A percentile compares a stretch with the other conserved stretches of the same genome.
These are phyloP conservation scores for Xylaria sp. DNA, from an alignment of 2,329 filamentous ascomycete species.

Conservation along the genomic window DNA sequence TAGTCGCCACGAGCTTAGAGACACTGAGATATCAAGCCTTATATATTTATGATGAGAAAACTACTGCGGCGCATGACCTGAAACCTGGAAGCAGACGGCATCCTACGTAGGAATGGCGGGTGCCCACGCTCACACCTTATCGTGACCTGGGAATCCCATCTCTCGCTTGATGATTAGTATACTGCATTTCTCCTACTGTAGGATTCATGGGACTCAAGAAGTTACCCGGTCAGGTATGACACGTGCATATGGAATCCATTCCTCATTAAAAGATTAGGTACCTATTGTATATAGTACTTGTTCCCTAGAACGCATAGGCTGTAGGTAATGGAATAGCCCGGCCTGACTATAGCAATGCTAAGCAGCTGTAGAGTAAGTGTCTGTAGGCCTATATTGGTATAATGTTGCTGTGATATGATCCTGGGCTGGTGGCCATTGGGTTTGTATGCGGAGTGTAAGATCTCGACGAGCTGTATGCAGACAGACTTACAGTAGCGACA, in stretches of 20 bases:
- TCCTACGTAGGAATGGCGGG: not conserved
- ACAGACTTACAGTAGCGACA: not conserved
- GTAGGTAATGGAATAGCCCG: not conserved
- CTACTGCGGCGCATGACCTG: slow-evolving; percentile 24
- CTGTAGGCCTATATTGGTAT: slow-evolving; percentile 6
- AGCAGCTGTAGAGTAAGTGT: slow-evolving; percentile 8
- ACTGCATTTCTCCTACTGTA: not conserved
- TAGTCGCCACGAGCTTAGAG: not conserved
- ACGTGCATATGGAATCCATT: slow-evolving; percentile 7
- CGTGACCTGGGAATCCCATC: not conserved
- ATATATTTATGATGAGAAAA: slow-evolving; percentile 10
- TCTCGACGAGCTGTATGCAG: slow-evolving; percentile 2
- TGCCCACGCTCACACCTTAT: not conserved
- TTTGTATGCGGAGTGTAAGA: slow-evolving; percentile 4
- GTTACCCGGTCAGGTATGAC: not conserved
- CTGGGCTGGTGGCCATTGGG: slow-evolving; percentile 1
- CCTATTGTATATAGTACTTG: too few species aligned
- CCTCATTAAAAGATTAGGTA: not conserved
- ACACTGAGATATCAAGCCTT: not conserved
- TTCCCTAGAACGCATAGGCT: slow-evolving; percentile 10
- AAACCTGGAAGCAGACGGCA: slow-evolving; percentile 24
- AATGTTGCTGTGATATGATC: slow-evolving; percentile 10
- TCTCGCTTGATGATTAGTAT: slow-evolving; percentile 1
- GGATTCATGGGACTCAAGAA: not conserved
- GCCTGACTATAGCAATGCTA: slow-evolving; percentile 1